These are phyloP conservation scores for Phaeosphaeriaceae sp. DNA, from an alignment of 2,329 filamentous ascomycete genomes.

Conservation along the genomic window DNA sequence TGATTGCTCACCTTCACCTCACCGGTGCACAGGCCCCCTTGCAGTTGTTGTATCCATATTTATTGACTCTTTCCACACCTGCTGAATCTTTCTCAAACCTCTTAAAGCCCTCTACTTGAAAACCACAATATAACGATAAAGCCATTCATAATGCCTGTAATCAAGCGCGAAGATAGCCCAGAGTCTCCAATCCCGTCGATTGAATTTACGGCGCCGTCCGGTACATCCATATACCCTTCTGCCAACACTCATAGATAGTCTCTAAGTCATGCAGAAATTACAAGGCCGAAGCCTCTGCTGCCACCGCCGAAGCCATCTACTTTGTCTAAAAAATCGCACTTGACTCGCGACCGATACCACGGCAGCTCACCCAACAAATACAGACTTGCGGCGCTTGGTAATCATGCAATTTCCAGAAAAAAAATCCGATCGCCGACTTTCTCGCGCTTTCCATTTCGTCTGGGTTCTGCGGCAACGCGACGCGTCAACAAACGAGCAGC, in stretches of 20 bases:
- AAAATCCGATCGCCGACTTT: neutral
- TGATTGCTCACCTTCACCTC: too few relatives aligned
- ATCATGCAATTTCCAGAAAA: neutral
- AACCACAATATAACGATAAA: too few relatives aligned
- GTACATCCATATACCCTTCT: neutral
- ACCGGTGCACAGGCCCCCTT: too few relatives aligned
- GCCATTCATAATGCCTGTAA: slow-evolving; percentile 15
- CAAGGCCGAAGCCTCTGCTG: neutral
- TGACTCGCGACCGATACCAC: neutral
- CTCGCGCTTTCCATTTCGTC: slow-evolving; percentile 16
- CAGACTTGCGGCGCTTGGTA: neutral
- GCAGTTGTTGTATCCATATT: too few relatives aligned
- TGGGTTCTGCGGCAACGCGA: slow-evolving; percentile 14
- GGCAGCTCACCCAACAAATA: slow-evolving; percentile 7
- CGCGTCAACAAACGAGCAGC: slow-evolving; percentile 6
- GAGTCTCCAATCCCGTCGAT: slow-evolving; percentile 2
- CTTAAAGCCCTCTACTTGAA: too few relatives aligned
- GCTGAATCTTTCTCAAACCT: too few relatives aligned
- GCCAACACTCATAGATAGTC: neutral
- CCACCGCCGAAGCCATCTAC: neutral
- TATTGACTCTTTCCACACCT: too few relatives aligned
- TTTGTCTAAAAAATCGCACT: neutral
- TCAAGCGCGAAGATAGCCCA: slow-evolving; percentile 15
- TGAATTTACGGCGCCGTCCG: neutral
- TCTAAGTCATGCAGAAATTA: neutral